These are phyloP conservation scores for Plantago lanceolata DNA, from an alignment of 305 asterid genomes.

Conservation along the genomic window DNA sequence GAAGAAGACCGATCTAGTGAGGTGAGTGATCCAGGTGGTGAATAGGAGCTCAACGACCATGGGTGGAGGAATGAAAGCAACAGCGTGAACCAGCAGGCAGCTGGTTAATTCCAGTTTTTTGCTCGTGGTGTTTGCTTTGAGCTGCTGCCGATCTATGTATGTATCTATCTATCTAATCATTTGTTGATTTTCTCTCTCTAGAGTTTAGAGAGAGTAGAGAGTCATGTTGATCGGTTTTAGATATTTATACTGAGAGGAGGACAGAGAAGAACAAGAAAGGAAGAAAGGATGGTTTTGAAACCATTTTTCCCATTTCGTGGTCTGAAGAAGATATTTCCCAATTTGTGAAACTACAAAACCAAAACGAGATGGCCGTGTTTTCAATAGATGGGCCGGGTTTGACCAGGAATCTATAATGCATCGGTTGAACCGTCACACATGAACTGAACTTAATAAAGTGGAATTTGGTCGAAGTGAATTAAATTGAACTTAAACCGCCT, in stretches of 20 bases:
- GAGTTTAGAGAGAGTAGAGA: slow-evolving; percentile 22
- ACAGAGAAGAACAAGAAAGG: neutral
- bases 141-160: slow-evolving; percentile 31
- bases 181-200: slow-evolving; percentile 28
- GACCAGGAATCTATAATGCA: too few species aligned
- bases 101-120: slow-evolving; percentile 37
- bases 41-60: slow-evolving; percentile 20
- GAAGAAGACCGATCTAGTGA: slow-evolving; percentile 22
- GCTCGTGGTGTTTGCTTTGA: slow-evolving; percentile 16
- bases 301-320: too few species aligned
- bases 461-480: too few species aligned
- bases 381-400: too few species aligned
- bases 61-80: slow-evolving; percentile 37
- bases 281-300: neutral
- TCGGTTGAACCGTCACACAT: too few species aligned
- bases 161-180: neutral
- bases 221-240: neutral
- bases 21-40: slow-evolving; percentile 20
- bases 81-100: slow-evolving; percentile 57
- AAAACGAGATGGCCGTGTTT: too few species aligned
- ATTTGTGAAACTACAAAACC: too few species aligned
- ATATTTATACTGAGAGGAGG: slow-evolving; percentile 1
- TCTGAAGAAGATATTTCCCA: too few species aligned
- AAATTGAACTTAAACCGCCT: too few species aligned
- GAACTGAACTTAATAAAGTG: too few species aligned